Conservation (phyloP, 1,284 basidiomycete genomes). For the Ceratobasidium theobromae region DNA sequence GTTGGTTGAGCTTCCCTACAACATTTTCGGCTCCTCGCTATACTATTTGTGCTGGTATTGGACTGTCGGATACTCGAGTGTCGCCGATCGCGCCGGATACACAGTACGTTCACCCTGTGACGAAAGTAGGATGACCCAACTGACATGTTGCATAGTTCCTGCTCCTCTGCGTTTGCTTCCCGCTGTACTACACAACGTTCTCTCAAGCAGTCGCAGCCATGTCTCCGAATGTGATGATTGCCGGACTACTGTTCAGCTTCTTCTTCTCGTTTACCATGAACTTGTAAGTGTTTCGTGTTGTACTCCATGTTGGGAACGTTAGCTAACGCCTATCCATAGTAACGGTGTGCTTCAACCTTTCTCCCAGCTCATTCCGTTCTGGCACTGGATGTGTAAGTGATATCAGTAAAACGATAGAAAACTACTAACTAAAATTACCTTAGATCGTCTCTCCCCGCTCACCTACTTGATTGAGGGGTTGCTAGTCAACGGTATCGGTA, state of each 20-base stretch:
- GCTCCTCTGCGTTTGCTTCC: conserved; percentile 55
- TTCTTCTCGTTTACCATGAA: conserved; percentile 62
- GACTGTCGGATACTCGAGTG: conserved; percentile 60
- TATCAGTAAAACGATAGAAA: not conserved
- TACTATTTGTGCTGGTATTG: conserved; percentile 72
- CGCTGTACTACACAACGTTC: conserved; percentile 60
- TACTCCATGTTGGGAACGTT: conserved; percentile 5
- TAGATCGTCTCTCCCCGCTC: conserved; percentile 68
- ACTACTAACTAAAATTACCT: not conserved
- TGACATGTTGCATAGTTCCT: conserved; percentile 37
- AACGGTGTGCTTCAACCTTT: conserved; percentile 68
- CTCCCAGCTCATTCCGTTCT: conserved; percentile 64
- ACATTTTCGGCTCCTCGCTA: conserved; percentile 57
- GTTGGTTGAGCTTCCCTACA: conserved; percentile 56
- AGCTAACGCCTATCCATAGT: conserved; percentile 41
- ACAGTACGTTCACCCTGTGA: conserved; percentile 46
- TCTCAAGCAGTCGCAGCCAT: conserved; percentile 66
- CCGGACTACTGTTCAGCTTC: conserved; percentile 63
- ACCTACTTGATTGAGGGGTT: conserved; percentile 67
- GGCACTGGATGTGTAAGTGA: conserved; percentile 69
- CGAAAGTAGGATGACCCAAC: not conserved
- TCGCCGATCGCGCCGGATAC: conserved; percentile 54
- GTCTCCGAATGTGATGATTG: conserved; percentile 64
- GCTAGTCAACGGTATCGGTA: conserved; percentile 50
- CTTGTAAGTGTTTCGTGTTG: conserved; percentile 52